These are phyloP conservation scores for Obba rivulosa DNA, from an alignment of 768 basidiomycete species.

Conservation along the genomic window DNA sequence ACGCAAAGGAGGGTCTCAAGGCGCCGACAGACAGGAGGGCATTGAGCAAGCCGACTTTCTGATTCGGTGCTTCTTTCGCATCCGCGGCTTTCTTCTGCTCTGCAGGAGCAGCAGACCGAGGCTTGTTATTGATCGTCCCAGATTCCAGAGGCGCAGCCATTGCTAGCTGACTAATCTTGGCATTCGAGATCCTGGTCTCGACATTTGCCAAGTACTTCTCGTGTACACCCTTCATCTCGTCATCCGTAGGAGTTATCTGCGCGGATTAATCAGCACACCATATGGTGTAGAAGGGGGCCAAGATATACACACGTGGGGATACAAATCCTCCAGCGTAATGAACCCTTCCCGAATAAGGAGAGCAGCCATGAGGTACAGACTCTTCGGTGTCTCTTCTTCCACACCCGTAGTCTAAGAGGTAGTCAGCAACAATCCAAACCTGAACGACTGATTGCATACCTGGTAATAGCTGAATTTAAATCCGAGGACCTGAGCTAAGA, in stretches of 20 bases:
- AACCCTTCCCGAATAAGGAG: constrained; percentile 88
- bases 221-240: constrained; percentile 63
- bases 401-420: constrained; percentile 46
- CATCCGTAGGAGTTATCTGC: constrained; percentile 72
- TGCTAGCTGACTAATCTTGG: constrained; percentile 72
- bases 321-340: constrained; percentile 81
- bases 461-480: constrained; percentile 95
- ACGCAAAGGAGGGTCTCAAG: constrained; percentile 66
- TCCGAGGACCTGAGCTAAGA: constrained; percentile 89
- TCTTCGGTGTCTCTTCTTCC: constrained; percentile 58
- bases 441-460: constrained; percentile 37
- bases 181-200: constrained; percentile 57
- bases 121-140: constrained; percentile 33
- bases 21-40: constrained; percentile 88
- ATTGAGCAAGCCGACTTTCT: constrained; percentile 72
- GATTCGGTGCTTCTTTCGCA: constrained; percentile 49
- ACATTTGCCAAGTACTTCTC: constrained; percentile 63
- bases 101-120: constrained; percentile 33
- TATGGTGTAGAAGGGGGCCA: constrained; percentile 1
- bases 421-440: constrained; percentile 8
- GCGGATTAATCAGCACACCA: neutral
- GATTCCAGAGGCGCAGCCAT: constrained; percentile 81
- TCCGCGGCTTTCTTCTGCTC: constrained; percentile 35
- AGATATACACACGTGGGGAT: constrained; percentile 70
- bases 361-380: constrained; percentile 77